phyloP scores from a whole-genome alignment of 1,284 basidiomycete genomes.

The Cutaneotrichosporon cutaneum region DNA sequence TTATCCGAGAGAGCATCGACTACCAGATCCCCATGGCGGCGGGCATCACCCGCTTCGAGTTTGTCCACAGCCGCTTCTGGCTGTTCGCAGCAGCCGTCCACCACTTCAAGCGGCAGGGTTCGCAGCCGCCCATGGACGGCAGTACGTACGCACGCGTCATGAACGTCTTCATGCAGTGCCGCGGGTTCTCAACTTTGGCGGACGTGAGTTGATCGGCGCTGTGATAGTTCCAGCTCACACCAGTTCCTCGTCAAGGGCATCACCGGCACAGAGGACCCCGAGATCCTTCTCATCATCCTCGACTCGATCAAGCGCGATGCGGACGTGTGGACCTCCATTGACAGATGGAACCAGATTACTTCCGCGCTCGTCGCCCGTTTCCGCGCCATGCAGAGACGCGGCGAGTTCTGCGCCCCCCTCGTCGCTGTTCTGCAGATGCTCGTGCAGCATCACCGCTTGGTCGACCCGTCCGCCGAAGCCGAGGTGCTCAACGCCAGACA shows the following conservation, averaged over 20 bases:
- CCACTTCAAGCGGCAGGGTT: constrained; percentile 31
- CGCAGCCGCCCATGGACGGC: constrained; percentile 37
- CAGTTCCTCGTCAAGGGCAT: constrained; percentile 41
- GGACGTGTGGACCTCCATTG: constrained; percentile 49
- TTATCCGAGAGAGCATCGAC: constrained; percentile 32
- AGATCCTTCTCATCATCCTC: constrained; percentile 41
- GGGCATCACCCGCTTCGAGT: constrained; percentile 38
- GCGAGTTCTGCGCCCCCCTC: constrained; percentile 31
- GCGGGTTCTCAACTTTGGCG: constrained; percentile 42
- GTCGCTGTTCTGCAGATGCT: constrained; percentile 34
- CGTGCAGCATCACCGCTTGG: constrained; percentile 33
- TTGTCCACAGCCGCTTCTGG: constrained; percentile 45
- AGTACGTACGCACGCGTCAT: constrained; percentile 44
- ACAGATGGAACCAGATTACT: constrained; percentile 42
- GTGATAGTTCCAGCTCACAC: constrained; percentile 18
- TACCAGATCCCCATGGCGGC: constrained; percentile 35
- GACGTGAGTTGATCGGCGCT: constrained; percentile 33
- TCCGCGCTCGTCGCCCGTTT: constrained; percentile 42
- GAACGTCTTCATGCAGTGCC: constrained; percentile 40
- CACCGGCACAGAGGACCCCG: constrained; percentile 37
- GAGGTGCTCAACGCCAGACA: constrained; percentile 33
- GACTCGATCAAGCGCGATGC: constrained; percentile 44
- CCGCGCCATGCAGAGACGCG: constrained; percentile 30
- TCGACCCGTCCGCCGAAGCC: constrained; percentile 31
- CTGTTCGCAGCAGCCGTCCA: constrained; percentile 34